These are phyloP conservation scores for Malassezia psittaci DNA, from an alignment of 1,284 basidiomycete genomes.

Conservation along the genomic window DNA sequence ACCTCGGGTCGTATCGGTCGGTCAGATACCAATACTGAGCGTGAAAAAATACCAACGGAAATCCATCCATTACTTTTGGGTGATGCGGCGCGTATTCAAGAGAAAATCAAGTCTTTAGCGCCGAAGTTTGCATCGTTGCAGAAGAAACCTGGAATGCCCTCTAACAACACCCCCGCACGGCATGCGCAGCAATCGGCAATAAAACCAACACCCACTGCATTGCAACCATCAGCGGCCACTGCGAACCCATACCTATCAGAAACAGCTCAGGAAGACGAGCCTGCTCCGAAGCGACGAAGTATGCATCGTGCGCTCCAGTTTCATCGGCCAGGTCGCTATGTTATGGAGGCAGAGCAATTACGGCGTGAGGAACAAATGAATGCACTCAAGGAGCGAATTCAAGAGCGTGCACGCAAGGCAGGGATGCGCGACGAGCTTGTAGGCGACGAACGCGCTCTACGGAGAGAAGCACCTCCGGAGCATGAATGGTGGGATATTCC, in stretches of 20 bases:
- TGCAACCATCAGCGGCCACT: background rate
- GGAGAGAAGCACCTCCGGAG: slow-evolving; percentile 68
- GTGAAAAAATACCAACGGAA: slow-evolving; percentile 18
- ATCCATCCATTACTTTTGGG: slow-evolving; percentile 36
- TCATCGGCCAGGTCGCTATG: slow-evolving; percentile 38
- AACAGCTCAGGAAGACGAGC: slow-evolving; percentile 9
- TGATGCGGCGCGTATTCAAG: slow-evolving; percentile 12
- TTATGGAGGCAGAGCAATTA: slow-evolving; percentile 36
- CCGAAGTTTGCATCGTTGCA: slow-evolving; percentile 15
- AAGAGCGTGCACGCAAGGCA: slow-evolving; percentile 79
- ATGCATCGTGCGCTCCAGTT: slow-evolving; percentile 39
- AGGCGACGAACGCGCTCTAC: slow-evolving; percentile 63
- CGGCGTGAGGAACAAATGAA: slow-evolving; percentile 61
- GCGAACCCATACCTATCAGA: slow-evolving; percentile 32
- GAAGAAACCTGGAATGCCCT: slow-evolving; percentile 8
- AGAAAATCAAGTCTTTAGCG: slow-evolving; percentile 10
- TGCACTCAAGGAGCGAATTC: slow-evolving; percentile 80
- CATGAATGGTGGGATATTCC: slow-evolving; percentile 96
- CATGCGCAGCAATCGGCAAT: background rate
- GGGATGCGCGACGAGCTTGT: slow-evolving; percentile 86
- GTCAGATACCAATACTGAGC: background rate
- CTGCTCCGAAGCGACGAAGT: slow-evolving; percentile 24
- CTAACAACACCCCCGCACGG: background rate
- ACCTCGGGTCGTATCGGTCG: background rate
- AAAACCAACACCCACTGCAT: background rate